phyloP scores from a whole-genome alignment of 2,329 filamentous ascomycete species.

The Verticillium zaregamsianum region DNA sequence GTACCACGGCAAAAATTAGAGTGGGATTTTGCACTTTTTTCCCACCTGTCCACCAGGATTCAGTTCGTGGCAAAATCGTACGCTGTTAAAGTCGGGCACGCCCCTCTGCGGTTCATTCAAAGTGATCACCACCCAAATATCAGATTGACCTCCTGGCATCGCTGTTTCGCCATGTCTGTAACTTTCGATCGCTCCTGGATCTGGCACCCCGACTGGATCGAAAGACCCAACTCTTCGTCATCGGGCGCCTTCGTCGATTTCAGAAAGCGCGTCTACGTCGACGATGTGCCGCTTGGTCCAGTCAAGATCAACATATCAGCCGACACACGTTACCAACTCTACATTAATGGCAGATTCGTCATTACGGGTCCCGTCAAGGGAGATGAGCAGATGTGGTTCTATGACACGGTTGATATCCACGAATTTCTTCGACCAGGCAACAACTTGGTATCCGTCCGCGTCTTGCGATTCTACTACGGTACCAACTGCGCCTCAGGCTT shows the following conservation, averaged over 20 bases:
- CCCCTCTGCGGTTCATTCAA: too few species aligned
- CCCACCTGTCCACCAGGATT: too few species aligned
- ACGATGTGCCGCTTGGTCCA: neutral
- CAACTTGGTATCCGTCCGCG: conserved; percentile 11
- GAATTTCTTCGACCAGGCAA: conserved; percentile 11
- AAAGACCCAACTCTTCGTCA: conserved; percentile 6
- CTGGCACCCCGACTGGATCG: conserved; percentile 12
- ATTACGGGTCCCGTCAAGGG: conserved; percentile 18
- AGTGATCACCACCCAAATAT: too few species aligned
- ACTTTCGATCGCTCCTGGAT: conserved; percentile 6
- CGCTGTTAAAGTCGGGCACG: too few species aligned
- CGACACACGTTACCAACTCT: conserved; percentile 20
- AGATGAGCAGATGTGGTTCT: conserved; percentile 18
- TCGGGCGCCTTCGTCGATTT: conserved; percentile 14
- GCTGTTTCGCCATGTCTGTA: too few species aligned
- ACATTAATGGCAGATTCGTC: conserved; percentile 14
- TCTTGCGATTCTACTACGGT: conserved; percentile 14
- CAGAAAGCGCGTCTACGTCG: conserved; percentile 5
- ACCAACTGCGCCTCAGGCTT: conserved; percentile 10
- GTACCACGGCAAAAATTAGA: too few species aligned
- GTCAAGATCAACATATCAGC: conserved; percentile 16
- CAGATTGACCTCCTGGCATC: too few species aligned
- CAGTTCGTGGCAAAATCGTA: too few species aligned
- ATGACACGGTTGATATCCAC: conserved; percentile 17
- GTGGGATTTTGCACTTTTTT: too few species aligned